A percentile compares a stretch with the other conserved stretches of the same genome.
Evolutionary conservation across 164 flowering plant species (phyloP).

Genomic region (Brasenia schreberi): DNA sequence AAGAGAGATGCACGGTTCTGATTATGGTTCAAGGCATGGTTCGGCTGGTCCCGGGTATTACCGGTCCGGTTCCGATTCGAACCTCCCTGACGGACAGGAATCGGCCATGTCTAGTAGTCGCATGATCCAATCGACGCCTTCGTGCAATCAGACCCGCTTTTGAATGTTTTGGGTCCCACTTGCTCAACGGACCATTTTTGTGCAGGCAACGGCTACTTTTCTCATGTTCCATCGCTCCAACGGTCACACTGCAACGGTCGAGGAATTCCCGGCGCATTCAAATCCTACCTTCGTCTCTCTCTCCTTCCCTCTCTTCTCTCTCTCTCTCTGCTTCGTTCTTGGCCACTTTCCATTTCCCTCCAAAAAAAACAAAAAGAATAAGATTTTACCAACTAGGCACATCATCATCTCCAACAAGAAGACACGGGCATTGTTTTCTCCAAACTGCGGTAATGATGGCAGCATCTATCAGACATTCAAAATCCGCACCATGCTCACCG

Average conservation of each 20-base stretch:
- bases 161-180: not conserved
- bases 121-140: no score
- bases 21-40: no score
- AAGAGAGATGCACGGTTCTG: no score
- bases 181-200: not conserved
- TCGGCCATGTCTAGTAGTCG: no score
- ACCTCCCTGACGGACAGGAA: no score
- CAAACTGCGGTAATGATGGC: constrained; percentile 1
- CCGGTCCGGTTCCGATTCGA: no score
- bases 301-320: not conserved
- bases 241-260: constrained; percentile 66
- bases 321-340: constrained; percentile 1
- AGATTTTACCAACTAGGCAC: not conserved
- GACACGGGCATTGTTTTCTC: constrained; percentile 9
- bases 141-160: no score
- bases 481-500: constrained; percentile 92
- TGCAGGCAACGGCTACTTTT: not conserved
- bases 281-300: constrained; percentile 5
- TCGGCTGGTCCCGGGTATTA: no score
- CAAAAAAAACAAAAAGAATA: no score
- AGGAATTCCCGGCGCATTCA: constrained; percentile 16
- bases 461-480: constrained; percentile 34
- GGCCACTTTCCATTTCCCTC: constrained; percentile 5
- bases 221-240: constrained; percentile 9
- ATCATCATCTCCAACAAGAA: constrained; percentile 8